phyloP scores from a whole-genome alignment of 306 rosid genomes.

The Medicago arabica region DNA sequence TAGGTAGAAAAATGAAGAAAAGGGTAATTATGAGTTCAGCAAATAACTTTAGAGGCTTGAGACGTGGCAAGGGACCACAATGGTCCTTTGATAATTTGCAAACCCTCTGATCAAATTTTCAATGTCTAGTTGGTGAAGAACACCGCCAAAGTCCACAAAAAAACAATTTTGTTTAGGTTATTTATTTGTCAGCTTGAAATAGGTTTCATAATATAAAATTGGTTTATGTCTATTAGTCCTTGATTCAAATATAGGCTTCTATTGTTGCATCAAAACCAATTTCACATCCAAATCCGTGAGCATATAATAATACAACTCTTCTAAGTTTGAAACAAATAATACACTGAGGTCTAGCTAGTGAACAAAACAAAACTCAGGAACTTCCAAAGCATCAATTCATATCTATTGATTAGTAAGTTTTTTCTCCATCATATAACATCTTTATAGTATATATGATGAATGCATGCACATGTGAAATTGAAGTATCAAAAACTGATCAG shows the following conservation, averaged over 20 bases:
- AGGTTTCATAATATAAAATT: slow-evolving; percentile 38
- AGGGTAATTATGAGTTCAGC: slow-evolving; percentile 22
- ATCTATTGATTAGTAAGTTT: slow-evolving; percentile 49
- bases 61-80: slow-evolving; percentile 54
- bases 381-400: not conserved
- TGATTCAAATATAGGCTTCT: slow-evolving; percentile 25
- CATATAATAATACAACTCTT: slow-evolving; percentile 45
- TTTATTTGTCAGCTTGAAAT: slow-evolving; percentile 61
- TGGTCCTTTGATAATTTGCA: slow-evolving; percentile 36
- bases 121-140: slow-evolving; percentile 81
- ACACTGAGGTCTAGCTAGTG: slow-evolving; percentile 4
- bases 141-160: slow-evolving; percentile 73
- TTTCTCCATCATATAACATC: slow-evolving; percentile 31
- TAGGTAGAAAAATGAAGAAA: not conserved
- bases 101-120: slow-evolving; percentile 52
- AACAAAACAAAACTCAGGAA: no score
- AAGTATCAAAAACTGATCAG: slow-evolving; percentile 17
- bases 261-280: slow-evolving; percentile 41
- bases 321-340: slow-evolving; percentile 31
- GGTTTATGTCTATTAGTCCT: slow-evolving; percentile 13
- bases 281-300: slow-evolving; percentile 59
- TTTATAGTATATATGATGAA: slow-evolving; percentile 1
- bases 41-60: slow-evolving; percentile 24
- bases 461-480: slow-evolving; percentile 14
- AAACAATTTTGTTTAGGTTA: slow-evolving; percentile 50